A percentile compares a stretch with the other conserved stretches of the same genome.
Evolutionary conservation across 2,329 filamentous ascomycete genomes (phyloP).

Genomic region (Chaetoscypha palmicola): DNA sequence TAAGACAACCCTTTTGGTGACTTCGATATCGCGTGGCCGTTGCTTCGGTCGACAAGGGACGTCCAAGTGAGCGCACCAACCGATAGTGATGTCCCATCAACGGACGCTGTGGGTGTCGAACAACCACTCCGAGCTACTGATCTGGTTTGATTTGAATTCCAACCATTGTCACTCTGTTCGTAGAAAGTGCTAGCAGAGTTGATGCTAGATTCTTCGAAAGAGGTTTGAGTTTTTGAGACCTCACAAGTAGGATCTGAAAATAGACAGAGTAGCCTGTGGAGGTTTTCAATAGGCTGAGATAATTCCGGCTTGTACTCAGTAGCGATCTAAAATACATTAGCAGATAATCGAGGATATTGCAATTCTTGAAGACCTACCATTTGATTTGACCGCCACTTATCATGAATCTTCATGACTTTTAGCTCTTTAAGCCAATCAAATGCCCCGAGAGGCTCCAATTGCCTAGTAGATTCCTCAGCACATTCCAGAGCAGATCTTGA

Average conservation of each 20-base stretch:
- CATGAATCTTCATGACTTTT: conserved; percentile 25
- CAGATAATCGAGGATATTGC: neutral
- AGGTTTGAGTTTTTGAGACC: neutral
- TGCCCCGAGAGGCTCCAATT: conserved; percentile 26
- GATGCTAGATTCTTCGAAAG: conserved; percentile 4
- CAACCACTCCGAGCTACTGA: neutral
- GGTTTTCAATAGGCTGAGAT: conserved; percentile 2
- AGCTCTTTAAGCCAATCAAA: conserved; percentile 29
- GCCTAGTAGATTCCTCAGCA: conserved; percentile 13
- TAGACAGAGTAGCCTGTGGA: conserved; percentile 1
- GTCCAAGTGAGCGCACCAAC: conserved; percentile 14
- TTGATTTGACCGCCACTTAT: conserved; percentile 25
- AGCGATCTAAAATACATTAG: conserved; percentile 1
- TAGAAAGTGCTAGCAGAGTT: neutral
- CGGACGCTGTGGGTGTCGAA: conserved; percentile 2
- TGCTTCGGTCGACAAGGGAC: conserved; percentile 11
- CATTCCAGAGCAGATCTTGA: conserved; percentile 16
- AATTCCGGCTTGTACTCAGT: neutral
- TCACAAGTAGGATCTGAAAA: neutral
- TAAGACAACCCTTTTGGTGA: conserved; percentile 19
- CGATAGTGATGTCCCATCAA: conserved; percentile 8
- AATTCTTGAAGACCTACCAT: conserved; percentile 6
- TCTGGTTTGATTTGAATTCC: conserved; percentile 4
- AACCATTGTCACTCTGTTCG: neutral
- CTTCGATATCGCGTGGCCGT: conserved; percentile 10